Base-by-base conservation (phyloP, 805 yeast species). In the Candida methanosorbosa region DNA sequence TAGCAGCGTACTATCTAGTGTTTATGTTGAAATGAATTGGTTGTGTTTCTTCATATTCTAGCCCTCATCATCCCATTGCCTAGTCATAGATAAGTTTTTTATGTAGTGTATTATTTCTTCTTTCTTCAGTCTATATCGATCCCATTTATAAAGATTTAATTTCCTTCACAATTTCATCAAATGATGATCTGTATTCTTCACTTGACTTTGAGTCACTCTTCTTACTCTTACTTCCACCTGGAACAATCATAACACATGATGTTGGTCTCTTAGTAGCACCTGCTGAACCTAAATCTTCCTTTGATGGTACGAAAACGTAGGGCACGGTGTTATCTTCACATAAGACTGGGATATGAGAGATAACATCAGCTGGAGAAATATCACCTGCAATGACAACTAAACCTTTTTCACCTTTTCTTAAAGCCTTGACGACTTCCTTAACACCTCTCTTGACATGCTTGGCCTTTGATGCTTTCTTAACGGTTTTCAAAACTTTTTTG, bases 191-290 rank as follows among this genome's bases (percentile, higher is more conserved):
- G 72, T 92, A 92, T 55, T 90, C 97, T 45, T 77, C 74, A 43
- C 75, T 85, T 44, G 86, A 75, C 57, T 77, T 74, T 38, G 73
- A 70, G 46, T 74, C 73, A 39, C 67, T 72, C 61, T 80, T 81
- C 68, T 78, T 81, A 54, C 83, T 73, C 61, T 77, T 75, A 40
- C 88, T 87, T 37, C 95, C 94, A 38, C 95, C 95, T 50, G 99
- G 98, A 36, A 88, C 92, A 49, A 92, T 75, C 86, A 92, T 85
- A 21, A 92, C 95, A 60, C 95, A 88, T 26, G 97, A 86, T 26
- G 99, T 92, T 49, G 98, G 97, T 72, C 99, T 82, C 71, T 92
- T 92, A 38, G 98, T 92, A 42, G 97, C 95, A 56, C 97, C 97
- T 18, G 99, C 98, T 43, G 95, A 83, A 24, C 99, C 99, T 46